Evolutionary conservation across 2,329 filamentous ascomycete genomes (phyloP).

Genomic region (Calonectria pauciramosa): DNA sequence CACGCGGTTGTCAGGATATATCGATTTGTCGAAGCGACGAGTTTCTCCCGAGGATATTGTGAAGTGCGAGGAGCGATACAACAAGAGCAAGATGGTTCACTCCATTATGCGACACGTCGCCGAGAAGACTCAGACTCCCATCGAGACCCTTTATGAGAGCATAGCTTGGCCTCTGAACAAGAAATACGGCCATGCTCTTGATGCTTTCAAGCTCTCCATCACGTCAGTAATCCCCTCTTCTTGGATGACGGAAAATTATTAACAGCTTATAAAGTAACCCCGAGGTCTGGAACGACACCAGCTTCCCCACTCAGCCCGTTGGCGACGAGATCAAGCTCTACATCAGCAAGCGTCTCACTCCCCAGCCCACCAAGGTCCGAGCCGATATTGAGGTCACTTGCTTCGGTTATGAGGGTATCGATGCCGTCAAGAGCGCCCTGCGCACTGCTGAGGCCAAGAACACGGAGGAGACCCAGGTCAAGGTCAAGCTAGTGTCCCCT

Average conservation of each 20-base stretch:
- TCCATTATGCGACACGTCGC: conserved; percentile 99
- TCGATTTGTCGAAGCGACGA: conserved; percentile 98
- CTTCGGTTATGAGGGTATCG: conserved; percentile 97
- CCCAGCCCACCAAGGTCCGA: conserved; percentile 98
- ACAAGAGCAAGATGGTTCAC: conserved; percentile 99
- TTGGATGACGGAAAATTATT: conserved; percentile 14
- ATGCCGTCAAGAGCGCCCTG: conserved; percentile 95
- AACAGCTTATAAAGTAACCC: conserved; percentile 75
- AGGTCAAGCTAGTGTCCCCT: conserved; percentile 98
- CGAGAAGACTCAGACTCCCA: conserved; percentile 95
- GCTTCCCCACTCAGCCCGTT: conserved; percentile 87
- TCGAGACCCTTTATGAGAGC: conserved; percentile 92
- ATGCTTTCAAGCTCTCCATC: conserved; percentile 99
- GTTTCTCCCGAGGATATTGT: conserved; percentile 97
- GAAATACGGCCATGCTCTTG: conserved; percentile 96
- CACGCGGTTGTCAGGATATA: conserved; percentile 73
- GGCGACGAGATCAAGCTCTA: conserved; percentile 93
- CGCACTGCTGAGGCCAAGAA: conserved; percentile 93
- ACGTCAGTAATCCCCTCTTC: conserved; percentile 71
- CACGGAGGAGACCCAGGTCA: conserved; percentile 93
- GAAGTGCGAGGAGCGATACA: conserved; percentile 99
- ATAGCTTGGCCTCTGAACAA: conserved; percentile 98
- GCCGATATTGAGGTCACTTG: conserved; percentile 97
- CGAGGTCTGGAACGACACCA: conserved; percentile 94
- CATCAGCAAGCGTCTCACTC: conserved; percentile 96